Evolutionary conservation across 1,139 yeast species (phyloP), one percentile per base, ranked within the genome.

Genomic region (Komagataea norvegica): DNA sequence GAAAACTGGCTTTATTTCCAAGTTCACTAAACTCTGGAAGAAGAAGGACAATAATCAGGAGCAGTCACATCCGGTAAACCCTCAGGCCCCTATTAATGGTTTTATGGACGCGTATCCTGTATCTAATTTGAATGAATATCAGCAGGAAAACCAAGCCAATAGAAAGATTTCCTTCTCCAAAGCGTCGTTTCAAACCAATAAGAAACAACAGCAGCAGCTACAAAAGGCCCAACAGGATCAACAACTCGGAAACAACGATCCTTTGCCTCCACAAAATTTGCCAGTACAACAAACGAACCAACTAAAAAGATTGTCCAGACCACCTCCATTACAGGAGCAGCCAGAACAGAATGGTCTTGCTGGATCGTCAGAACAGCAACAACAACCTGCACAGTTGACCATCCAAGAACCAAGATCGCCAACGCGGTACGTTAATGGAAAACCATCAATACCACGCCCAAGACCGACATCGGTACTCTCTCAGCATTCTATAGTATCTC

Each of bases 391-490:
- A 13, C 40, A 33, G 32, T 25, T 49, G 10, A 45, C 40, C 1
- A 45, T 48, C 24, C 35, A 43, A 32, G 56, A 51, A 29, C 54
- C 54, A 14, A 45, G 34, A 23, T 43, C 54, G 7, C 50, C 52
- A 16, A 13, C 44, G 4, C 41, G 49, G 11, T 40, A 31, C 19
- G 16, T 21, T 5, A 29, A 28, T 24, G 28, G 27, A 6, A 19
- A 23, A 5, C 25, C 25, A 16, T n/a, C 44, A 16, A 29, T 45
- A 7, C 26, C 46, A 16, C 59, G 69, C 37, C 63, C 70, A 5
- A 62, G 91, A 37, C 88, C 89, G 2, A 67, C 77, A 5, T 80
- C 89, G 0, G 73, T 79, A 61, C 61, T 80, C 3, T 80, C 89
- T 0, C 85, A 78, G 49, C 64, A 72, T 25, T 76, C 83, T 39